A percentile compares a stretch with the other conserved stretches of the same genome.
These are phyloP conservation scores for Posidonia oceanica DNA, from an alignment of 116 monocot species.

Conservation along the genomic window DNA sequence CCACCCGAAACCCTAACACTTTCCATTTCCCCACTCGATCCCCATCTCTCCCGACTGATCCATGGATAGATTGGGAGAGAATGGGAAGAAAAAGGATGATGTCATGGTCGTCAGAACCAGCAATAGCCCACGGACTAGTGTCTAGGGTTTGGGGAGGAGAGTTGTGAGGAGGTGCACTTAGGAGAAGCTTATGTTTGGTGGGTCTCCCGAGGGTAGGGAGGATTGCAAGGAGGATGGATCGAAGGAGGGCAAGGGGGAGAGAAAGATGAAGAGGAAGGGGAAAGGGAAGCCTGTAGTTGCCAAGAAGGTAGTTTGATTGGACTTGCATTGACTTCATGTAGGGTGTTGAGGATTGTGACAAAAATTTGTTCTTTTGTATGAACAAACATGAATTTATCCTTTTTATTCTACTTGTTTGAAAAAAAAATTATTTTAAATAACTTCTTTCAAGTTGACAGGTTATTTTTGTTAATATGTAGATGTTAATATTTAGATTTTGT, in stretches of 20 bases:
- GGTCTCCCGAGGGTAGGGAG: neutral
- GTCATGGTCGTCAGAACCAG: neutral
- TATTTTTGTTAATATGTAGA: too few relatives aligned
- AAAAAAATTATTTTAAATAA: too few relatives aligned
- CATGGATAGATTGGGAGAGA: slow-evolving; percentile 1
- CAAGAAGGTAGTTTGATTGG: slow-evolving; percentile 1
- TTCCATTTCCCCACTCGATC: neutral
- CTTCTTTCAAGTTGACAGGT: too few relatives aligned
- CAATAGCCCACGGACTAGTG: neutral
- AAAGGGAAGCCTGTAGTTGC: neutral
- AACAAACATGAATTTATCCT: too few relatives aligned
- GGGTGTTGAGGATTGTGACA: too few relatives aligned
- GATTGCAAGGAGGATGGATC: too few relatives aligned
- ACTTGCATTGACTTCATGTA: neutral
- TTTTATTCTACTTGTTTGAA: too few relatives aligned
- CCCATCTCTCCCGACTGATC: neutral
- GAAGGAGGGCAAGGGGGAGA: neutral
- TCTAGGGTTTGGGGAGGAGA: neutral
- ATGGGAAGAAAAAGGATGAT: neutral
- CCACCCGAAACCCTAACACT: too few relatives aligned
- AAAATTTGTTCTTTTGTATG: too few relatives aligned
- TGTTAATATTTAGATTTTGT: too few relatives aligned
- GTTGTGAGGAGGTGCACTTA: slow-evolving; percentile 2
- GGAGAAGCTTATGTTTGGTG: slow-evolving; percentile 6
- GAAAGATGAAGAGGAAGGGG: slow-evolving; percentile 2